Conservation (phyloP, 352 stramenopile species). For the Globisporangium emineosum region DNA sequence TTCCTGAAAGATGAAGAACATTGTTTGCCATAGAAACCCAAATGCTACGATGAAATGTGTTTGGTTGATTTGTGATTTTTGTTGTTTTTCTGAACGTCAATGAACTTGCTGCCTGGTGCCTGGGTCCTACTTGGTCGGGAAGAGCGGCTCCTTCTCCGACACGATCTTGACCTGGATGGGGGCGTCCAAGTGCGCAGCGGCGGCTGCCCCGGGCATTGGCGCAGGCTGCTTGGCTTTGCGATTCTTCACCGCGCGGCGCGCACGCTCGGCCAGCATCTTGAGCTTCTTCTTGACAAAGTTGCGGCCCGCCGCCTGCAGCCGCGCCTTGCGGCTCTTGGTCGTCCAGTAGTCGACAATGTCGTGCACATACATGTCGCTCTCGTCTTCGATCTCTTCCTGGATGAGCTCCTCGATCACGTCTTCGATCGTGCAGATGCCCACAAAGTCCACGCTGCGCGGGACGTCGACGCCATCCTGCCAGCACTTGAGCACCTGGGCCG, state of each 20-base stretch:
- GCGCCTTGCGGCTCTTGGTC: constrained; percentile 32
- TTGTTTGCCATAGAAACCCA: too few relatives aligned
- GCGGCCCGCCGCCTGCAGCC: constrained; percentile 27
- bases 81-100: constrained; percentile 3
- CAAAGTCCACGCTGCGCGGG: constrained; percentile 45
- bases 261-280: constrained; percentile 49
- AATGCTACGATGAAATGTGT: not conserved
- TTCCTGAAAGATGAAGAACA: not conserved
- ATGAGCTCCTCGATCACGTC: constrained; percentile 90
- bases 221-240: constrained; percentile 18
- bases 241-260: constrained; percentile 39
- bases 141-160: constrained; percentile 26
- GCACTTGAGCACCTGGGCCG: constrained; percentile 44
- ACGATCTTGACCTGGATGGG: constrained; percentile 38
- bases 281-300: constrained; percentile 52
- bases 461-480: constrained; percentile 47
- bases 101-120: not conserved
- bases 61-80: not conserved
- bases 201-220: not conserved
- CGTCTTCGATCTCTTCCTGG: constrained; percentile 90
- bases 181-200: constrained; percentile 17
- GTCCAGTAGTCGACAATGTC: constrained; percentile 61
- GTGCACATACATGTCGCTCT: constrained; percentile 72
- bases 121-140: constrained; percentile 13
- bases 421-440: constrained; percentile 90